Percentiles rank a stretch among this genome's conserved stretches.
Conservation (phyloP, 192 early-diverging fungal genomes). For the Coemansia sp. region DNA sequence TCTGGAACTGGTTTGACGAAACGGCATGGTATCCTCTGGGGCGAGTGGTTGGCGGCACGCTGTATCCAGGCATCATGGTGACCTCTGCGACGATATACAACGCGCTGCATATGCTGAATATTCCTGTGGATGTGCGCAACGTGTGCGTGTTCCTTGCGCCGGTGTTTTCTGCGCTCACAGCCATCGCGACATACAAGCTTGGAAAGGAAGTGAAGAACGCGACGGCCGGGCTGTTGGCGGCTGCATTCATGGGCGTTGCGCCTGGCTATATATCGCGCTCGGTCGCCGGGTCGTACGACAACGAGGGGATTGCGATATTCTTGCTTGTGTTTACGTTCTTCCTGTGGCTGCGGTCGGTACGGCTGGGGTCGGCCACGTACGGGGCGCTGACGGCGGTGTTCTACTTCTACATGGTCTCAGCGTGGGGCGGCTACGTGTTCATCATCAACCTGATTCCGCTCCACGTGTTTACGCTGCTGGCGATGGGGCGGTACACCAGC, state of each 20-base stretch:
- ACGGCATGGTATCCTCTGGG: slow-evolving; percentile 98
- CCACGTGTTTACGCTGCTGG: slow-evolving; percentile 89
- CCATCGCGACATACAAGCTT: slow-evolving; percentile 90
- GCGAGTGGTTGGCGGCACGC: slow-evolving; percentile 97
- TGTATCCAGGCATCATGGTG: slow-evolving; percentile 99
- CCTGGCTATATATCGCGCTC: slow-evolving; percentile 99
- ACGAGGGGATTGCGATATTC: slow-evolving; percentile 99
- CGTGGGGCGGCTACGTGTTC: slow-evolving; percentile 99
- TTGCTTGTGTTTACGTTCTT: slow-evolving; percentile 97
- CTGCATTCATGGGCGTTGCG: slow-evolving; percentile 96
- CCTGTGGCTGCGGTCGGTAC: slow-evolving; percentile 96
- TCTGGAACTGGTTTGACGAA: slow-evolving; percentile 99
- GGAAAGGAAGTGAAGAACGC: slow-evolving; percentile 89
- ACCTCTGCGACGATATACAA: slow-evolving; percentile 95
- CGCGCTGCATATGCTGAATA: slow-evolving; percentile 88
- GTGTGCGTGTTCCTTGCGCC: slow-evolving; percentile 98
- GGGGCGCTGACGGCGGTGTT: slow-evolving; percentile 83
- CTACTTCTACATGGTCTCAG: slow-evolving; percentile 99
- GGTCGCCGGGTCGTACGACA: slow-evolving; percentile 99
- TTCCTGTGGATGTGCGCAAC: slow-evolving; percentile 97
- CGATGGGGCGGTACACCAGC: slow-evolving; percentile 95
- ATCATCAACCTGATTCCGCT: slow-evolving; percentile 99
- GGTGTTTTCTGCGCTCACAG: slow-evolving; percentile 94
- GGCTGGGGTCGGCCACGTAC: slow-evolving; percentile 90
- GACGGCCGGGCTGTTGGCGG: slow-evolving; percentile 93